These are phyloP conservation scores for Colletotrichum sp. DNA, from an alignment of 2,329 filamentous ascomycete genomes.

Conservation along the genomic window DNA sequence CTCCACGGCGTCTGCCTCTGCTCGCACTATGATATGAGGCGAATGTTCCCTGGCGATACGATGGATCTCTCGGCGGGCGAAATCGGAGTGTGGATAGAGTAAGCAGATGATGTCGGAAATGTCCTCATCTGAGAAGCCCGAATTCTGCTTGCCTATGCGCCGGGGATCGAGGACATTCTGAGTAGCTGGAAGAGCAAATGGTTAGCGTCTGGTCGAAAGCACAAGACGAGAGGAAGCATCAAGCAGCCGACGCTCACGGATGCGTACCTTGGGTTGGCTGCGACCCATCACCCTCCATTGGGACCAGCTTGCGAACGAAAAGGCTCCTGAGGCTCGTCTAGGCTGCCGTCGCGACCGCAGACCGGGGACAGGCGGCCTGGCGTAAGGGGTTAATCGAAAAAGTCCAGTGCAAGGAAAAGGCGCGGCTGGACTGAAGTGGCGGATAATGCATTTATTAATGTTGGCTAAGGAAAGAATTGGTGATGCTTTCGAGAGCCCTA, in stretches of 20 bases:
- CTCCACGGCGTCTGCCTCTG: conserved; percentile 54
- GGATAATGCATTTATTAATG: conserved; percentile 17
- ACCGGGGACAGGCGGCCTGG: conserved; percentile 6
- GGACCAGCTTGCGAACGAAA: conserved; percentile 7
- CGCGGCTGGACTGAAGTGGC: neutral
- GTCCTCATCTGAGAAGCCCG: conserved; percentile 82
- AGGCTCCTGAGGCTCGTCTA: conserved; percentile 6
- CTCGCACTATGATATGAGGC: conserved; percentile 54
- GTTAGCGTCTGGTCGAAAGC: conserved; percentile 8
- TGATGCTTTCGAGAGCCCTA: neutral
- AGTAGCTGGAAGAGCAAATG: conserved; percentile 59
- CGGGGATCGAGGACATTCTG: conserved; percentile 84
- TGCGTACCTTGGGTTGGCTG: conserved; percentile 46
- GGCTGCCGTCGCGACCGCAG: conserved; percentile 12
- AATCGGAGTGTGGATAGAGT: conserved; percentile 77
- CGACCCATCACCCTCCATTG: conserved; percentile 47
- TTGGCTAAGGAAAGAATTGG: neutral
- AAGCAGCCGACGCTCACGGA: neutral
- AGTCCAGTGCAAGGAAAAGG: neutral
- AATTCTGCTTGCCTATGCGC: conserved; percentile 79
- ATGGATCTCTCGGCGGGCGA: conserved; percentile 74
- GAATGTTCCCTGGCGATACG: conserved; percentile 52
- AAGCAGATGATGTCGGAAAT: conserved; percentile 89
- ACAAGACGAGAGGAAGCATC: neutral
- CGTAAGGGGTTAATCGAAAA: neutral